Evolutionary conservation across 2,329 filamentous ascomycete genomes (phyloP).

Genomic region (Hypoxylon sp.): DNA sequence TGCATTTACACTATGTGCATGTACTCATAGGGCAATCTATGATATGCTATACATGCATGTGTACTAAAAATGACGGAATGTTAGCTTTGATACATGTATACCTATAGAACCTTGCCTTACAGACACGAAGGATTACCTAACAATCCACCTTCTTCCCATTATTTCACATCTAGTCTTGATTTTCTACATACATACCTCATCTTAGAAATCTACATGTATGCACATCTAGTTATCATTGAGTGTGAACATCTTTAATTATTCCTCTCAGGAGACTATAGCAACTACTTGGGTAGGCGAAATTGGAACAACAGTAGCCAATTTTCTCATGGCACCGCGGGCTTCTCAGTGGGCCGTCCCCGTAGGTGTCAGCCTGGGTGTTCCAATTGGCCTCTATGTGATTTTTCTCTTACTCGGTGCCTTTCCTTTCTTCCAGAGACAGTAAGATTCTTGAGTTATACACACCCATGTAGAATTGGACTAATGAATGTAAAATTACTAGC

Average conservation of each 20-base stretch:
- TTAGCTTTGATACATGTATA: too few relatives aligned
- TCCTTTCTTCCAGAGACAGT: constrained; percentile 86
- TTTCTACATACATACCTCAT: neutral
- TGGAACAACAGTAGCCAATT: neutral
- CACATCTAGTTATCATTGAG: neutral
- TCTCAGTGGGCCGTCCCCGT: constrained; percentile 55
- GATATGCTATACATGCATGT: too few relatives aligned
- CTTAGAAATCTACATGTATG: too few relatives aligned
- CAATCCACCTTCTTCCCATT: neutral
- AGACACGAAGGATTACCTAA: neutral
- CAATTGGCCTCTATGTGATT: constrained; percentile 75
- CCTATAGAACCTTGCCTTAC: too few relatives aligned
- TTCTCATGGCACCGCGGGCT: constrained; percentile 51
- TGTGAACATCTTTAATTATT: neutral
- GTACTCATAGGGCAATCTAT: too few relatives aligned
- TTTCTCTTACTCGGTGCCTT: constrained; percentile 77
- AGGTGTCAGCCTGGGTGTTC: constrained; percentile 69
- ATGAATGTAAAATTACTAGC: constrained; percentile 61
- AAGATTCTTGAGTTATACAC: constrained; percentile 54
- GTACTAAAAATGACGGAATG: too few relatives aligned
- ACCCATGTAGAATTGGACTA: neutral
- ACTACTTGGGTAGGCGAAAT: neutral
- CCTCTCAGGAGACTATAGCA: neutral
- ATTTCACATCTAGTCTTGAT: neutral
- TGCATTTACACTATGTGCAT: too few relatives aligned